Base-by-base conservation (phyloP, 108 stramenopile species). In the Conticribra weissflogii region DNA sequence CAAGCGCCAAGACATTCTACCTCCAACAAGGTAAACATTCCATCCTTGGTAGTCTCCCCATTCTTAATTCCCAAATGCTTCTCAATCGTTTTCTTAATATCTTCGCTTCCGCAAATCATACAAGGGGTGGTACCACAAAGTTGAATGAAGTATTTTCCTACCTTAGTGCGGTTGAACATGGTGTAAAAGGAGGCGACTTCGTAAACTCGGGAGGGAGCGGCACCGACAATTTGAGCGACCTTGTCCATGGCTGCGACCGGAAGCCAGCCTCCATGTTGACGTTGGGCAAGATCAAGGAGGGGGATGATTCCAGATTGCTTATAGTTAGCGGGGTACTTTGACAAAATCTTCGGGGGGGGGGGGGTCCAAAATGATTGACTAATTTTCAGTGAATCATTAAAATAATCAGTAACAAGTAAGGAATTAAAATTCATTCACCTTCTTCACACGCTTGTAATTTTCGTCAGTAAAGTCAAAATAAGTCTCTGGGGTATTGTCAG, bases 131-230 rank as follows among this genome's bases (percentile, higher is more conserved):
- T 99, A 44, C 99, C 99, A 67, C 99, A 99, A 9, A 99, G 90
- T 91, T 99, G 98, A 66, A 99, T 97, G 82, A 99, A 99, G 85
- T 98, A 98, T 86, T 98, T 99, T 57, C 99, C 99, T n/a, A 98
- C 97, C 76, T 96, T 96, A 59, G 93, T 92, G 21, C 99, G 84
- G 81, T 99, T 99, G 89, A 99, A 99, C 99, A 99, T 99, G 79
- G 99, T 99, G 89, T 98, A 98, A 69, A 96, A 96, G 30, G 95
- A 95, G 15, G 99, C 98, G 57, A 99, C 99, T 81, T 99, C 98
- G 72, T 98, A 99, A 1, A 99, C 98, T 15, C 90, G 88, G 48
- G 96, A 89, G 54, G 96, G 95, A 25, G 87, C 74, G 22, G 88
- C 89, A 21, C 86, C 96, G 50, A 96, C 89, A 72, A 99, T 92